Percentiles rank a stretch among this genome's conserved stretches.
Conservation (phyloP, 139 green algal genomes). For the Chlorella sp. region DNA sequence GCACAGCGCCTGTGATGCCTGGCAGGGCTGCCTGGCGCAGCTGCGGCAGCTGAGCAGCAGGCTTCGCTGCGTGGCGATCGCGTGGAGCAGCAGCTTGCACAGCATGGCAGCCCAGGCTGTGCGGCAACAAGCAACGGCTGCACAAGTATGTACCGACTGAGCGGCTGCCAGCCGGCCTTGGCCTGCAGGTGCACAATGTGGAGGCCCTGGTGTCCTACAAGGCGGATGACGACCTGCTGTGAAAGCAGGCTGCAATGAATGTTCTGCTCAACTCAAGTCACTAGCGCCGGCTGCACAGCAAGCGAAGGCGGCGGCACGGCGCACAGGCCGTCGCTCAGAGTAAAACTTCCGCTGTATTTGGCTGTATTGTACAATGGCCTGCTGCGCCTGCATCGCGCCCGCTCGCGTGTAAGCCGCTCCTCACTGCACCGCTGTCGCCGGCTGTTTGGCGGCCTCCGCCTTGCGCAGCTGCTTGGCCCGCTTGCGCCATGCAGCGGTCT, state of each 20-base stretch:
- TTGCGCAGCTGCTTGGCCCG: background rate
- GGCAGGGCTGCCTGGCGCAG: too few relatives aligned
- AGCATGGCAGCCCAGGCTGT: background rate
- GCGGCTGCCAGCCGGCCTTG: too few relatives aligned
- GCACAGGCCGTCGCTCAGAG: background rate
- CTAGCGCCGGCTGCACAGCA: too few relatives aligned
- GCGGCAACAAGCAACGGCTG: background rate
- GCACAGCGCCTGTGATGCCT: too few relatives aligned
- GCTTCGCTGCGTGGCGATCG: too few relatives aligned
- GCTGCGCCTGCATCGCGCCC: background rate
- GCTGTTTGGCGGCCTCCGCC: background rate
- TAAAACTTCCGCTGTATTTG: background rate
- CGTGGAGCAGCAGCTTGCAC: too few relatives aligned
- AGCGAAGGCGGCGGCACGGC: background rate
- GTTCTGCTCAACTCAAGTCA: too few relatives aligned
- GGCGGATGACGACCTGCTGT: conserved; percentile 35
- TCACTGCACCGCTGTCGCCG: background rate
- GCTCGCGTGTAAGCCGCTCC: background rate
- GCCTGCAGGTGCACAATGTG: conserved; percentile 85
- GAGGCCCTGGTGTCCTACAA: conserved; percentile 91
- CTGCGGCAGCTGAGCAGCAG: too few relatives aligned
- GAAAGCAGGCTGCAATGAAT: background rate
- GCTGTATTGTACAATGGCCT: background rate
- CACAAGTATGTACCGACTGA: too few relatives aligned
- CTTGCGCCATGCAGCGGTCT: background rate